phyloP scores from a whole-genome alignment of 2,329 filamentous ascomycete genomes.

The Didymella pomorum region DNA sequence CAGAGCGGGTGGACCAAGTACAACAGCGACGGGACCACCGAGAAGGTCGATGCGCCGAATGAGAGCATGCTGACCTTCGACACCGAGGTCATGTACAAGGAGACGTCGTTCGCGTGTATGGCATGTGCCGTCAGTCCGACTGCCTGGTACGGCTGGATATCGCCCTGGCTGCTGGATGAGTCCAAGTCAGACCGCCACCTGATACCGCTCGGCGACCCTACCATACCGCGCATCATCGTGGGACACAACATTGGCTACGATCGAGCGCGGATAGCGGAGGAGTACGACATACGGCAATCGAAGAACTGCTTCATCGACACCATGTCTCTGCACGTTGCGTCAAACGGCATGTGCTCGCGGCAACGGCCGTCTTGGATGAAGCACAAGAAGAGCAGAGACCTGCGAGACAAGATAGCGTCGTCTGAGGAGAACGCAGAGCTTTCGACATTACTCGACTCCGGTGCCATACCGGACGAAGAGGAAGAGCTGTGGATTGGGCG shows the following conservation, averaged over 20 bases:
- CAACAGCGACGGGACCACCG: conserved; percentile 73
- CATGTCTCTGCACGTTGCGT: conserved; percentile 97
- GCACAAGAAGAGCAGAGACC: conserved; percentile 87
- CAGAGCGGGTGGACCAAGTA: conserved; percentile 97
- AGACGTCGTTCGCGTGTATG: conserved; percentile 93
- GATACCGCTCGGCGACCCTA: conserved; percentile 83
- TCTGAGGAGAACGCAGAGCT: conserved; percentile 76
- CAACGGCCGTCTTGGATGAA: conserved; percentile 98
- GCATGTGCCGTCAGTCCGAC: conserved; percentile 89
- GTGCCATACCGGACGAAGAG: conserved; percentile 77
- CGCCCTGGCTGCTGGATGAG: conserved; percentile 90
- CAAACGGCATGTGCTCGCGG: conserved; percentile 98
- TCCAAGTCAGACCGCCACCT: conserved; percentile 79
- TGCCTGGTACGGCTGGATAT: conserved; percentile 97
- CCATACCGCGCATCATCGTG: conserved; percentile 77
- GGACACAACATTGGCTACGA: conserved; percentile 98
- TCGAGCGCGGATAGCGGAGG: conserved; percentile 84
- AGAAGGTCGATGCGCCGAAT: conserved; percentile 77
- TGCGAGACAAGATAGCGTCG: conserved; percentile 79
- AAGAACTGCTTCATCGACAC: conserved; percentile 91
- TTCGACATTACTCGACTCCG: conserved; percentile 72
- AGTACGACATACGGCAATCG: conserved; percentile 85
- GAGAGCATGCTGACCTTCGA: conserved; percentile 90
- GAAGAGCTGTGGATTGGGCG: conserved; percentile 95
- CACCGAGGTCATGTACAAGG: conserved; percentile 95